Evolutionary conservation across 129 eudicot genomes (phyloP).

Genomic region (Flaveria sonorensis): DNA sequence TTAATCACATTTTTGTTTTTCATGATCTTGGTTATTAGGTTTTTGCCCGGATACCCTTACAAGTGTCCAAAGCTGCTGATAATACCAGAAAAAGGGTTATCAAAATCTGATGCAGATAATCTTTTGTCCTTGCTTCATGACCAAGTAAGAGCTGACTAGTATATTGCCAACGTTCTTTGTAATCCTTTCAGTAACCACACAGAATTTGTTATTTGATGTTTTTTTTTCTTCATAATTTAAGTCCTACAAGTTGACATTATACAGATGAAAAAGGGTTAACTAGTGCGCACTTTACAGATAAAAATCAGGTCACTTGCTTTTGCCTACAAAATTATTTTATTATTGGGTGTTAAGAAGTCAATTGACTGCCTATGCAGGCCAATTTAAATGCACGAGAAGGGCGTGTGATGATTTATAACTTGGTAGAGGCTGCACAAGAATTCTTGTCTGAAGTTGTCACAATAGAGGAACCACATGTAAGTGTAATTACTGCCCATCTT

Average conservation of each 20-base stretch:
- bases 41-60: slow-evolving; percentile 88
- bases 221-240: not conserved
- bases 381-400: slow-evolving; percentile 97
- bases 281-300: slow-evolving; percentile 10
- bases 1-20: slow-evolving; percentile 23
- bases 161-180: not conserved
- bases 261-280: not conserved
- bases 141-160: slow-evolving; percentile 55
- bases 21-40: slow-evolving; percentile 47
- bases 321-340: slow-evolving; percentile 8
- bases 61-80: slow-evolving; percentile 84
- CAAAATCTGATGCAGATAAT: slow-evolving; percentile 72
- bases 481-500: slow-evolving; percentile 30
- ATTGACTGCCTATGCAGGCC: slow-evolving; percentile 53
- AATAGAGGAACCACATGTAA: slow-evolving; percentile 42
- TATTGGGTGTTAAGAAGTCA: slow-evolving; percentile 16
- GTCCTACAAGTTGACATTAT: not conserved
- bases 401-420: slow-evolving; percentile 94
- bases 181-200: slow-evolving; percentile 9
- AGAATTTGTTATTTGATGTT: slow-evolving; percentile 4
- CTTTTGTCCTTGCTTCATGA: slow-evolving; percentile 79
- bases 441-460: slow-evolving; percentile 90
- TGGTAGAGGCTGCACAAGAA: slow-evolving; percentile 98
- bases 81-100: slow-evolving; percentile 75
- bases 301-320: slow-evolving; percentile 2